Conservation (phyloP, 345 rosid species). For the Bruguiera parviflora region DNA sequence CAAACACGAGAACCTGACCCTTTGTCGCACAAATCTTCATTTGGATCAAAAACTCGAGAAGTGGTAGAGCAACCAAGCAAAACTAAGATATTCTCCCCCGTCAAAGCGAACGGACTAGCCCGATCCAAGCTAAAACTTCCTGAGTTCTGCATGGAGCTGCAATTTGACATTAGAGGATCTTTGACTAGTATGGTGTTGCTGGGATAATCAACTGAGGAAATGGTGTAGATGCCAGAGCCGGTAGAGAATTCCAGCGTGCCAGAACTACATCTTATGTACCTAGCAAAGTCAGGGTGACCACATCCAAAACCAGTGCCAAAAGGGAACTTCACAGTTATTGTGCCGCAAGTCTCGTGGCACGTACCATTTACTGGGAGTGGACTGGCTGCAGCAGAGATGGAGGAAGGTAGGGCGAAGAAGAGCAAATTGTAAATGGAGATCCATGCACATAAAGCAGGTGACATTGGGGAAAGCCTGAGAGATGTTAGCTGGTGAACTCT, state of each 20-base stretch:
- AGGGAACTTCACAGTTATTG: conserved; percentile 47
- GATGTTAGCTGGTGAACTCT: neutral
- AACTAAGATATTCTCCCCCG: conserved; percentile 44
- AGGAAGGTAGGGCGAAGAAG: conserved; percentile 16
- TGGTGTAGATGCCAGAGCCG: conserved; percentile 42
- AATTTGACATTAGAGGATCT: conserved; percentile 66
- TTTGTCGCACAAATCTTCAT: conserved; percentile 45
- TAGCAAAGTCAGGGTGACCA: conserved; percentile 50
- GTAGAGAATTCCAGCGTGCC: conserved; percentile 52
- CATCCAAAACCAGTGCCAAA: conserved; percentile 55
- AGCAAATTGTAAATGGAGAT: conserved; percentile 28
- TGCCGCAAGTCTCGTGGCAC: conserved; percentile 44
- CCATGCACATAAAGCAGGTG: conserved; percentile 21
- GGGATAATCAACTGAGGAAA: conserved; percentile 52
- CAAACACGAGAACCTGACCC: conserved; percentile 62
- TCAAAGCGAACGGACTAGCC: conserved; percentile 50
- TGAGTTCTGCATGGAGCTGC: conserved; percentile 60
- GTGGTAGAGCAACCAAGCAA: conserved; percentile 63
- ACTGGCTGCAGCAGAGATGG: conserved; percentile 24
- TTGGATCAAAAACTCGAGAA: conserved; percentile 57
- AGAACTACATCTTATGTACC: conserved; percentile 47
- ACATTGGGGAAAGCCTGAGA: conserved; percentile 32
- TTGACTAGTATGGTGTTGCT: conserved; percentile 34
- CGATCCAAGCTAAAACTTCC: conserved; percentile 59
- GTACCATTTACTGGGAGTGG: conserved; percentile 29